Evolutionary conservation across 352 stramenopile genomes (phyloP).

Genomic region (Phytophthora melonis): DNA sequence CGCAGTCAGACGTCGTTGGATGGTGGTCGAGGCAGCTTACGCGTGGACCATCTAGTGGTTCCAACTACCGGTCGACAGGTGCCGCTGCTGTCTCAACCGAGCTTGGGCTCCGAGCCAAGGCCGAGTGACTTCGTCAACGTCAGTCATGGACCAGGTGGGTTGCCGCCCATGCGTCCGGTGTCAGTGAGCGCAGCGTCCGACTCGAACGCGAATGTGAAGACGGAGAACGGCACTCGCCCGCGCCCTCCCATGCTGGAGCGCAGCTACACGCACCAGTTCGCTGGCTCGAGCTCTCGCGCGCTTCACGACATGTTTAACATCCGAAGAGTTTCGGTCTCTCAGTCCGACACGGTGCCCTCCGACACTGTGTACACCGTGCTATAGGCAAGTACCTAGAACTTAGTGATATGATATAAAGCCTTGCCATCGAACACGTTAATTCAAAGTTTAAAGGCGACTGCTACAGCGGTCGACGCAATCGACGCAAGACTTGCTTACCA

Average conservation of each 20-base stretch:
- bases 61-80: constrained; percentile 17
- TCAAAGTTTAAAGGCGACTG: not conserved
- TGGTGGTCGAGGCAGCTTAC: constrained; percentile 1
- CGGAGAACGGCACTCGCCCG: constrained; percentile 3
- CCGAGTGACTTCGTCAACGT: constrained; percentile 34
- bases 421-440: not conserved
- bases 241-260: constrained; percentile 19
- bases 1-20: constrained; percentile 24
- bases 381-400: constrained; percentile 8
- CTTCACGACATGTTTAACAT: constrained; percentile 43
- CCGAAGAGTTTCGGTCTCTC: constrained; percentile 23
- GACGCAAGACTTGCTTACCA: not conserved
- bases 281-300: constrained; percentile 32
- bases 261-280: constrained; percentile 35
- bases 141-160: not conserved
- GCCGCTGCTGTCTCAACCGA: constrained; percentile 25
- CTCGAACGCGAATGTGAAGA: constrained; percentile 3
- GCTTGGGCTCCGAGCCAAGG: constrained; percentile 32
- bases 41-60: not conserved
- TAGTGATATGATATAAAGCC: not conserved
- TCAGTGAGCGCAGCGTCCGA: constrained; percentile 15
- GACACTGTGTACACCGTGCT: constrained; percentile 31
- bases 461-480: not conserved
- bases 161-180: constrained; percentile 15
- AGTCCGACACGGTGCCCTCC: constrained; percentile 15